phyloP scores from a whole-genome alignment of 768 basidiomycete genomes.

The Clavulina sp. region DNA sequence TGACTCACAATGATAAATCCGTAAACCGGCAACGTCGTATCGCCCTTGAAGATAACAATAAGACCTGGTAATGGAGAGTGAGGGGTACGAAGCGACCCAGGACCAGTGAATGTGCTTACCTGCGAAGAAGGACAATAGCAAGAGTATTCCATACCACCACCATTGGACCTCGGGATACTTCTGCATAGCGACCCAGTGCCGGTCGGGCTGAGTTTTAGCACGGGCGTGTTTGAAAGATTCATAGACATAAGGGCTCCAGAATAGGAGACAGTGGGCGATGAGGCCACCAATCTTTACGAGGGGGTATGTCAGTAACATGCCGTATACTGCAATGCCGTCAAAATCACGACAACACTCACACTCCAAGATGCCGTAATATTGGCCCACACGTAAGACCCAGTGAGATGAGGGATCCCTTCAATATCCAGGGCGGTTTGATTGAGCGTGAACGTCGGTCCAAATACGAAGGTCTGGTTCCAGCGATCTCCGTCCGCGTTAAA shows the following conservation, averaged over 20 bases:
- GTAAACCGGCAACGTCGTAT: slow-evolving; percentile 47
- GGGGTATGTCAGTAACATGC: background rate
- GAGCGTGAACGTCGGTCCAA: slow-evolving; percentile 32
- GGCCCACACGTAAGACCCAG: slow-evolving; percentile 23
- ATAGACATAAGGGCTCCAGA: slow-evolving; percentile 36
- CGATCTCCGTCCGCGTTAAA: slow-evolving; percentile 36
- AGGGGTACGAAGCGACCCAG: background rate
- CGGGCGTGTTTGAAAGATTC: slow-evolving; percentile 34
- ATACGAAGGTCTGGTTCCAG: slow-evolving; percentile 38
- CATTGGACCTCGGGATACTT: slow-evolving; percentile 43
- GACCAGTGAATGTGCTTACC: slow-evolving; percentile 21
- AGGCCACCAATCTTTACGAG: slow-evolving; percentile 36
- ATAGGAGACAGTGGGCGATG: slow-evolving; percentile 36
- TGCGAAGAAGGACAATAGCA: slow-evolving; percentile 35
- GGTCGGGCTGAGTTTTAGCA: slow-evolving; percentile 32
- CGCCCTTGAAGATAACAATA: slow-evolving; percentile 36
- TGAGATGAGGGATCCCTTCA: slow-evolving; percentile 31
- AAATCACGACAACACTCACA: slow-evolving; percentile 20
- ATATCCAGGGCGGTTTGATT: slow-evolving; percentile 36
- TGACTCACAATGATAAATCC: slow-evolving; percentile 31
- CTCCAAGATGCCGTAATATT: slow-evolving; percentile 6
- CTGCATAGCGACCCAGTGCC: slow-evolving; percentile 41
- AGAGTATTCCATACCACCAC: slow-evolving; percentile 40
- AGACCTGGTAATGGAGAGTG: slow-evolving; percentile 22
- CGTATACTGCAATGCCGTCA: slow-evolving; percentile 15